A percentile compares a stretch with the other conserved stretches of the same genome.
These are phyloP conservation scores for Samsoniella hepiali DNA, from an alignment of 2,329 filamentous ascomycete genomes.

Conservation along the genomic window DNA sequence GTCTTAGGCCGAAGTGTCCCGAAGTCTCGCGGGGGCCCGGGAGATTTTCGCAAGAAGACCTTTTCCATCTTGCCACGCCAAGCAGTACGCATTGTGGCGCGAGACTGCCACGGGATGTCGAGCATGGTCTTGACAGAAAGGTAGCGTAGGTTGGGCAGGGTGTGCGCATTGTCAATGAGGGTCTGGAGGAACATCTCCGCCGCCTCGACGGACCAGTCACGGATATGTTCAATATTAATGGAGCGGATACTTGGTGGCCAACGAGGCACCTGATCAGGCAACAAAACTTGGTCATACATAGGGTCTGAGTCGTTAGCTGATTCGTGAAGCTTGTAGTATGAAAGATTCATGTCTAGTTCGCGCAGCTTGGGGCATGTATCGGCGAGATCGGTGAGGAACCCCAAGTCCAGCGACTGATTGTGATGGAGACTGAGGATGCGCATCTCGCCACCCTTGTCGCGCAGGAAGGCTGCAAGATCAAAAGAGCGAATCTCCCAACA, in stretches of 20 bases:
- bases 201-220: slow-evolving; percentile 66
- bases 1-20: slow-evolving; percentile 25
- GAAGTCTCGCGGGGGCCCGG: slow-evolving; percentile 36
- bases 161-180: slow-evolving; percentile 66
- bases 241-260: slow-evolving; percentile 73
- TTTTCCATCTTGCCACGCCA: slow-evolving; percentile 70
- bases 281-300: slow-evolving; percentile 67
- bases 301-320: slow-evolving; percentile 71
- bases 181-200: slow-evolving; percentile 78
- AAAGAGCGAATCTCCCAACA: slow-evolving; percentile 72
- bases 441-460: slow-evolving; percentile 64
- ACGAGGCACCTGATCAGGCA: slow-evolving; percentile 60
- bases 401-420: slow-evolving; percentile 74
- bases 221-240: slow-evolving; percentile 73
- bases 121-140: slow-evolving; percentile 75
- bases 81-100: slow-evolving; percentile 72
- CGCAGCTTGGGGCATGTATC: slow-evolving; percentile 67
- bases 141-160: slow-evolving; percentile 63
- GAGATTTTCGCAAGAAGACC: slow-evolving; percentile 57
- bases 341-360: slow-evolving; percentile 71
- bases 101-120: slow-evolving; percentile 75
- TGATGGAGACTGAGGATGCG: slow-evolving; percentile 68
- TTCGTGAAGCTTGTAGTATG: slow-evolving; percentile 69
- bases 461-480: slow-evolving; percentile 62
- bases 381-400: slow-evolving; percentile 67